phyloP scores from a whole-genome alignment of 192 early-diverging fungal species.

The Coemansia sp. region DNA sequence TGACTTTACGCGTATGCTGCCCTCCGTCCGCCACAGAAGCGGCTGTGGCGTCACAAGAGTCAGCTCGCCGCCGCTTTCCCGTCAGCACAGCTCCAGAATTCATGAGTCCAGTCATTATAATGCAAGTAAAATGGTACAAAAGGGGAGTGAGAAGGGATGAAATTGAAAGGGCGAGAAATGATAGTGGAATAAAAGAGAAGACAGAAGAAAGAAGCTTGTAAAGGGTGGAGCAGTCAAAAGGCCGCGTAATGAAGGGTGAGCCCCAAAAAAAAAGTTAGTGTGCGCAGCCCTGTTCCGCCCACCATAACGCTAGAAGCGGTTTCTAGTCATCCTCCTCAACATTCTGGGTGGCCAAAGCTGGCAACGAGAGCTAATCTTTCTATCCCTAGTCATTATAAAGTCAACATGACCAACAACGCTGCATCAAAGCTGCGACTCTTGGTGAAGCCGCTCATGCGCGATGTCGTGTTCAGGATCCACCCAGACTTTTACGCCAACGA shows the following conservation, averaged over 20 bases:
- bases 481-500: conserved; percentile 44
- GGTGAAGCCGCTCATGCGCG: conserved; percentile 42
- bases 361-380: background rate
- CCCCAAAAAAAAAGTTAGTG: background rate
- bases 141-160: background rate
- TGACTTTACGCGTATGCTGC: background rate
- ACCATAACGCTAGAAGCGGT: background rate
- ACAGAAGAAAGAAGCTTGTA: background rate
- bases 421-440: conserved; percentile 19
- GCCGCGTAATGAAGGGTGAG: background rate
- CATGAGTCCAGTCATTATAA: background rate
- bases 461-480: conserved; percentile 41
- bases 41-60: background rate
- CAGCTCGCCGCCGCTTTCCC: background rate
- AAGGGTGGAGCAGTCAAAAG: background rate
- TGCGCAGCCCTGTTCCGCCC: background rate
- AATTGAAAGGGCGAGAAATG: background rate
- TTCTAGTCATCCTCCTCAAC: background rate
- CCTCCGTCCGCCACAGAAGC: background rate
- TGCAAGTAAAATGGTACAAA: conserved; percentile 1
- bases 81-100: conserved; percentile 1
- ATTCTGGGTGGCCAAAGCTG: background rate
- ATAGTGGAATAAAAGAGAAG: background rate
- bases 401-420: conserved; percentile 6
- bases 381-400: too few relatives aligned